phyloP scores from a whole-genome alignment of 2,329 filamentous ascomycete genomes.

The Colletotrichum costaricense region DNA sequence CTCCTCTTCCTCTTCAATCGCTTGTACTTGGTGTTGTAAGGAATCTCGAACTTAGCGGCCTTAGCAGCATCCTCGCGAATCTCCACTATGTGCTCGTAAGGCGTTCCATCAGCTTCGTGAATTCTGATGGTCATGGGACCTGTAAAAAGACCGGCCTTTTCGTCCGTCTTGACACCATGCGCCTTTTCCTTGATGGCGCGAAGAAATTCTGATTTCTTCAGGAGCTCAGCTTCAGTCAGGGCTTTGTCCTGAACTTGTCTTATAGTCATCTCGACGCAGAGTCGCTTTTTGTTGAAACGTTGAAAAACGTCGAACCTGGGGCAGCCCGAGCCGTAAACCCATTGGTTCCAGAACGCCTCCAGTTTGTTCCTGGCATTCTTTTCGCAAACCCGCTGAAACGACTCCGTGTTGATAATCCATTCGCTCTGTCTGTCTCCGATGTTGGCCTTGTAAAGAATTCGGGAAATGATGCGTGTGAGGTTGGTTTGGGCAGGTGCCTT shows the following conservation, averaged over 20 bases:
- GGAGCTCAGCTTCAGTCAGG: constrained; percentile 10
- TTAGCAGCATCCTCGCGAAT: constrained; percentile 88
- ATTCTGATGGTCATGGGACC: constrained; percentile 98
- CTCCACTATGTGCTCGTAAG: constrained; percentile 97
- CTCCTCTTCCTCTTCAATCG: constrained; percentile 82
- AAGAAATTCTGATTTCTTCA: constrained; percentile 77
- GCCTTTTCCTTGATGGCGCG: constrained; percentile 85
- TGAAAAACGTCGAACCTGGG: constrained; percentile 89
- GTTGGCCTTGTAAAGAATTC: constrained; percentile 87
- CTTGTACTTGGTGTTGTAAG: constrained; percentile 99
- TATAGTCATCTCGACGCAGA: constrained; percentile 93
- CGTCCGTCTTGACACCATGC: constrained; percentile 74
- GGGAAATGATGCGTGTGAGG: constrained; percentile 85
- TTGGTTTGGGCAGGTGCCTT: constrained; percentile 80
- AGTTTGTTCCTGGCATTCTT: constrained; percentile 88
- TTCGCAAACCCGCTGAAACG: constrained; percentile 87
- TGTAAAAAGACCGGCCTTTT: constrained; percentile 84
- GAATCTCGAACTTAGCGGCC: constrained; percentile 85
- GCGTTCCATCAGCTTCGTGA: constrained; percentile 97
- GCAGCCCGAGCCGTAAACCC: constrained; percentile 89
- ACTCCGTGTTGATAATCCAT: constrained; percentile 77
- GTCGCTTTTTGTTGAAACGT: constrained; percentile 96
- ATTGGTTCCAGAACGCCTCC: constrained; percentile 93
- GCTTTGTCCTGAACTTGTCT: constrained; percentile 75
- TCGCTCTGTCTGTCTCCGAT: constrained; percentile 71